A percentile compares a stretch with the other conserved stretches of the same genome.
These are phyloP conservation scores for Globisporangium paroecandrum DNA, from an alignment of 352 stramenopile species.

Conservation along the genomic window DNA sequence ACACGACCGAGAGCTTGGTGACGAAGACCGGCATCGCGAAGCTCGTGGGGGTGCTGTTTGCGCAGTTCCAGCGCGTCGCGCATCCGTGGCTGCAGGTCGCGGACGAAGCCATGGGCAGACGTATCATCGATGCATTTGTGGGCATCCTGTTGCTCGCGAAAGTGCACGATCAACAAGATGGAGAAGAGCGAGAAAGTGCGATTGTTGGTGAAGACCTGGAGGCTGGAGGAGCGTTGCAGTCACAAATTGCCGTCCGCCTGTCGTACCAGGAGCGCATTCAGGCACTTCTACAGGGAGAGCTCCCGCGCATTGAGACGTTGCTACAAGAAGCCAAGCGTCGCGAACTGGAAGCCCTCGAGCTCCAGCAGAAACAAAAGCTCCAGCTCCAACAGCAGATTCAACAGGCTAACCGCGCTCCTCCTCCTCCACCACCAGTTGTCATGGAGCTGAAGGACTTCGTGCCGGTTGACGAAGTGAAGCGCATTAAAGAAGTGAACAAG, in stretches of 20 bases:
- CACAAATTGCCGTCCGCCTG: conserved; percentile 21
- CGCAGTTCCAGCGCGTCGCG: conserved; percentile 55
- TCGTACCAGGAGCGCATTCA: conserved; percentile 56
- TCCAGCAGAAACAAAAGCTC: conserved; percentile 13
- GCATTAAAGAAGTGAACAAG: conserved; percentile 44
- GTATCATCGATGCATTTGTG: conserved; percentile 56
- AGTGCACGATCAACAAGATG: conserved; percentile 18
- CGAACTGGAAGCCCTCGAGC: conserved; percentile 19
- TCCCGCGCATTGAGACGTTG: conserved; percentile 38
- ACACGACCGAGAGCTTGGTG: conserved; percentile 48
- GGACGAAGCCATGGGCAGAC: conserved; percentile 58
- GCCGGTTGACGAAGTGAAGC: conserved; percentile 45
- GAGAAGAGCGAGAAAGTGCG: background rate
- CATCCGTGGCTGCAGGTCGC: conserved; percentile 47
- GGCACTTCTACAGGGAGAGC: conserved; percentile 41
- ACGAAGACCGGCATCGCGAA: conserved; percentile 35
- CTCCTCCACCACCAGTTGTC: conserved; percentile 24
- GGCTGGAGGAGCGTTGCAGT: conserved; percentile 11
- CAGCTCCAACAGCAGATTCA: conserved; percentile 15
- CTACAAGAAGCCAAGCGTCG: conserved; percentile 21
- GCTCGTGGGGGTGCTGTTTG: conserved; percentile 45
- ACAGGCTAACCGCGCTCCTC: conserved; percentile 13
- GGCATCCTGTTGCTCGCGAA: conserved; percentile 45
- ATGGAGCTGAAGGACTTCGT: conserved; percentile 75
- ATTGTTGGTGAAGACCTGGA: conserved; percentile 21